Conservation (phyloP, 2,329 filamentous ascomycete species). For the Furcasterigmium furcatum region DNA sequence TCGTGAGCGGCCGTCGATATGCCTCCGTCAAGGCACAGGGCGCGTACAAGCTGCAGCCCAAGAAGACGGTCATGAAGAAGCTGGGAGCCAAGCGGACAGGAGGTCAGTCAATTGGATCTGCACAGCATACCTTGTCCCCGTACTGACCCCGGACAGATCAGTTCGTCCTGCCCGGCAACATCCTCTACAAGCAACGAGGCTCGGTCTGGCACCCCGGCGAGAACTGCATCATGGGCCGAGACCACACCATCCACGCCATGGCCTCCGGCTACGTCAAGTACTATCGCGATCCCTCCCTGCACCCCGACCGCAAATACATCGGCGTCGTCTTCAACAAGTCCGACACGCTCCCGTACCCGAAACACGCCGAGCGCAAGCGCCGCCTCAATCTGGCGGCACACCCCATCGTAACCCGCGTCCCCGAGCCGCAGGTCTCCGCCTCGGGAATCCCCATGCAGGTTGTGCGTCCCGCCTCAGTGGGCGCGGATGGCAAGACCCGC, state of each 20-base stretch:
- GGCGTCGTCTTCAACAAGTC: slow-evolving; percentile 84
- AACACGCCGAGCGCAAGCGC: slow-evolving; percentile 70
- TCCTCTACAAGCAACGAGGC: slow-evolving; percentile 95
- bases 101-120: slow-evolving; percentile 46
- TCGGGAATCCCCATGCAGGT: slow-evolving; percentile 48
- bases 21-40: slow-evolving; percentile 63
- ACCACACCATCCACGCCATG: slow-evolving; percentile 91
- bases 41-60: slow-evolving; percentile 62
- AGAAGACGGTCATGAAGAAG: slow-evolving; percentile 69
- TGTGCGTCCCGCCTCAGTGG: slow-evolving; percentile 26
- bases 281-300: slow-evolving; percentile 81
- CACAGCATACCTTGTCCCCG: background rate
- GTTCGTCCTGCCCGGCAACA: slow-evolving; percentile 93
- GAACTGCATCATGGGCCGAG: slow-evolving; percentile 90
- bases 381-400: slow-evolving; percentile 69
- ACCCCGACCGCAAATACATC: slow-evolving; percentile 91
- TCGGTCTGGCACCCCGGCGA: slow-evolving; percentile 94
- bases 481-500: slow-evolving; percentile 24
- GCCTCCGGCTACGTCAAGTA: slow-evolving; percentile 91
- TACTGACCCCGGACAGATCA: slow-evolving; percentile 56
- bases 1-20: slow-evolving; percentile 48
- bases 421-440: slow-evolving; percentile 38
- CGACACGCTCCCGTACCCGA: slow-evolving; percentile 74
- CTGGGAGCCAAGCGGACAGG: slow-evolving; percentile 91
- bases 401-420: slow-evolving; percentile 34